These are phyloP conservation scores for Talaromyces sp. DNA, from an alignment of 2,329 filamentous ascomycete species.

Conservation along the genomic window DNA sequence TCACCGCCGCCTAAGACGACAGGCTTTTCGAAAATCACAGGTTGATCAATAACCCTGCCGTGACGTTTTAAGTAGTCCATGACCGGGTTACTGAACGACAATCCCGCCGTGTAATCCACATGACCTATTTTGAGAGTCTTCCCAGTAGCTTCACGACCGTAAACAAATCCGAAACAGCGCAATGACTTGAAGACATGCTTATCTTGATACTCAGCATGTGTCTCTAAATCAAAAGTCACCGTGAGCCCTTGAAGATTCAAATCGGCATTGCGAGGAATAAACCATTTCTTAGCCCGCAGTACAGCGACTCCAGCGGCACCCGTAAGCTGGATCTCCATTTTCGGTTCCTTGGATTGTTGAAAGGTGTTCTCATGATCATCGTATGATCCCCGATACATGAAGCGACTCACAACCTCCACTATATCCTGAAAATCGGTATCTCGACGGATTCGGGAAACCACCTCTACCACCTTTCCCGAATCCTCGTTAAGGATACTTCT, in stretches of 20 bases:
- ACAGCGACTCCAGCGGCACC: conserved; percentile 90
- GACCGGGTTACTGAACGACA: conserved; percentile 92
- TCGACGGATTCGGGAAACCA: conserved; percentile 92
- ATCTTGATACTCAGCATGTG: conserved; percentile 89
- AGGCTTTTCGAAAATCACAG: conserved; percentile 95
- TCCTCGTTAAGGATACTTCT: conserved; percentile 98
- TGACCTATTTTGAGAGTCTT: conserved; percentile 96
- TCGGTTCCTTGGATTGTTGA: conserved; percentile 92
- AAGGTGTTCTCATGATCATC: conserved; percentile 96
- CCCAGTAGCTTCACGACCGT: conserved; percentile 94
- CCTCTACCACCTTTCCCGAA: conserved; percentile 98
- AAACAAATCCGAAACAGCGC: conserved; percentile 84
- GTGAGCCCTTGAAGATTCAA: conserved; percentile 89
- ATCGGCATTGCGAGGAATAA: conserved; percentile 77
- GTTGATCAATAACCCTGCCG: conserved; percentile 89
- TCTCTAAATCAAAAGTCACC: conserved; percentile 91
- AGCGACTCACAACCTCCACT: conserved; percentile 98
- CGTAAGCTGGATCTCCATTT: conserved; percentile 84
- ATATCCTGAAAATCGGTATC: conserved; percentile 65
- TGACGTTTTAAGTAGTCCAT: conserved; percentile 92
- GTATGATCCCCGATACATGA: conserved; percentile 91
- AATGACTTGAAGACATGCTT: conserved; percentile 85
- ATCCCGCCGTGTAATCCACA: conserved; percentile 87
- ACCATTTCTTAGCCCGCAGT: conserved; percentile 96
- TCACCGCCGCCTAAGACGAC: conserved; percentile 93